Base-by-base conservation (phyloP, 2,329 filamentous ascomycete species). In the Neurospora sp. region DNA sequence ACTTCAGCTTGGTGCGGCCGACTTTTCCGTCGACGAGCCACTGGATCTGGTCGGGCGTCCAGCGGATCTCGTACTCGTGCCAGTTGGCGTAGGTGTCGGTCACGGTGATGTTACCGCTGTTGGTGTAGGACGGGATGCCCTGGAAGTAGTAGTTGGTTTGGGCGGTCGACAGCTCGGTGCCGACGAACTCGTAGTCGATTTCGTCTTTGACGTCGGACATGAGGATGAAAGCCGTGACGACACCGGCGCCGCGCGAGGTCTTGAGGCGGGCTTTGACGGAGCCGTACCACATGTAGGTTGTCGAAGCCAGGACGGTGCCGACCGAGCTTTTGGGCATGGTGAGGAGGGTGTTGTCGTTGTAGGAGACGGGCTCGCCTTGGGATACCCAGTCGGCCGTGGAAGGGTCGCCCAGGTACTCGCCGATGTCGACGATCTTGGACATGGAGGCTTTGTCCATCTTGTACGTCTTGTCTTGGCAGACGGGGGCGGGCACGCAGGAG, bases 141-240 rank as follows among this genome's bases (percentile, higher is more conserved):
- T 97, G 94, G 83, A 91, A 97, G 82, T 97, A 99, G 84, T 89
- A 99, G 83, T 99, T 99, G 78, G 93, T 96, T 83, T 99, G 94
- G 19, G 91, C 92, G 72, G 86, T 87, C 66, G 84, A 78, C 72
- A 97, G 84, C 77, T 97, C 92, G 65, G 87, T 87, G 74, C 96
- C 96, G 69, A 99, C 87, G 79, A 91, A 98, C 80, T 99, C 96
- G 79, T 93, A 98, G 82, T 99, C 96, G 77, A 99, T 97, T 81
- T 99, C 96, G 78, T 99, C 96, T 85, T 97, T 97, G 77, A 96
- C 91, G 77, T 98, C 95, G 41, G 92, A 94, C 80, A 97, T 88
- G 77, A 98, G 84, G 79, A 99, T 99, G 79, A 99, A 99, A 38
- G 93, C 95, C 1, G 93, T 96, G n/a, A 99, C 91, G 28, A 99